Evolutionary conservation across 2,329 filamentous ascomycete genomes (phyloP), one percentile per base, ranked within the genome.

Genomic region (Chaetomium olivaceum): DNA sequence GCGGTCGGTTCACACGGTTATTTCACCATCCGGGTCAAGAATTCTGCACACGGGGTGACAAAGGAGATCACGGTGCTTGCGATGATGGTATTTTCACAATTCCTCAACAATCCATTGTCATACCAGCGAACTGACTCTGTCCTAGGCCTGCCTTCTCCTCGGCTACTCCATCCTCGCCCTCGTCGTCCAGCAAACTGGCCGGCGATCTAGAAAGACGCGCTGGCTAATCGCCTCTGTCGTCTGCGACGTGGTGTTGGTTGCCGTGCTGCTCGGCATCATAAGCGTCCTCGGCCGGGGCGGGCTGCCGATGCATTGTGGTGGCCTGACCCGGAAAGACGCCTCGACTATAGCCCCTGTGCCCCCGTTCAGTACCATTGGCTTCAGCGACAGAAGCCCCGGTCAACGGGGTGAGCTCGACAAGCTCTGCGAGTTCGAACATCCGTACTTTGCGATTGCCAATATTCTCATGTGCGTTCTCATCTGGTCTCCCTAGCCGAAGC

Each of bases 1-100:
- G 73, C 73, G 11, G 73, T 73, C n/a, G 67, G 66, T 16, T 70
- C 77, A 60, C 78, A 79, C 59, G 77, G 76, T 19, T 78, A 74
- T 58, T 67, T 79, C 52, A 70, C 77, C 2, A 72, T 73, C 29
- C 73, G 72, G 46, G 73, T 78, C 27, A 68, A 74, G 27, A 31
- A 43, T 61, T 31, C 73, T 74, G 21, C 62, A 60, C 1, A 76
- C 8, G 74, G 73, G 8, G 66, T 75, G 12, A 66, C 74, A 9
- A 31, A 68, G 1, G 69, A 66, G 19, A 74, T 78, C 73, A 64
- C 74, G 25, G 64, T 73, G 11, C 64, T 79, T 25, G 76, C 79
- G 69, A 64, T 77, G 58, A 67, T 79, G 74, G 77, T 79, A 71
- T 67, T 76, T 23, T 39, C 25, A 9, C 16, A 25, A 8, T 58